phyloP scores from a whole-genome alignment of 257 asterid genomes.

The Salvia hispanica region DNA sequence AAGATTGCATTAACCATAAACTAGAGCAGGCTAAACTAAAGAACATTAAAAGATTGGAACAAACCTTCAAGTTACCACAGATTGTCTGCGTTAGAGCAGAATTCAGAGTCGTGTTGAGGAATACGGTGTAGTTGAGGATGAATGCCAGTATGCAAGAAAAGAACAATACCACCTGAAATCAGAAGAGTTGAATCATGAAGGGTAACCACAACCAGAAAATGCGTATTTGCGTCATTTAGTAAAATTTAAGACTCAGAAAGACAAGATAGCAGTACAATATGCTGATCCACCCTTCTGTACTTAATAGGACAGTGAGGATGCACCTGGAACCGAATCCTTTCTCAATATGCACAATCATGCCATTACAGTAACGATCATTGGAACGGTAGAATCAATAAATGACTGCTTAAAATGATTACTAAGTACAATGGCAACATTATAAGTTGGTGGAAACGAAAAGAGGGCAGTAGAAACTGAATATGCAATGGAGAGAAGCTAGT shows the following conservation, averaged over 20 bases:
- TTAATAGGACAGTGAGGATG: no score
- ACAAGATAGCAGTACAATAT: neutral
- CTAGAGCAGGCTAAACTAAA: no score
- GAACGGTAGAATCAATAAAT: no score
- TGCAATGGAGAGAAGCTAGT: neutral
- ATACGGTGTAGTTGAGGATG: slow-evolving; percentile 75
- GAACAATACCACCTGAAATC: slow-evolving; percentile 65
- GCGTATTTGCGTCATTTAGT: neutral
- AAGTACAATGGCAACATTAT: neutral
- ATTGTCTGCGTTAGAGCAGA: slow-evolving; percentile 95
- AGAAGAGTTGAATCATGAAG: slow-evolving; percentile 1
- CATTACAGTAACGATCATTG: no score
- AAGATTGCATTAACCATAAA: neutral
- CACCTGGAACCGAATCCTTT: no score
- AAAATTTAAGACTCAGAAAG: slow-evolving; percentile 1
- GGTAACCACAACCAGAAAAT: slow-evolving; percentile 7
- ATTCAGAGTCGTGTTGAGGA: slow-evolving; percentile 89
- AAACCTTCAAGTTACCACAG: slow-evolving; percentile 93
- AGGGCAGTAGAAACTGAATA: no score
- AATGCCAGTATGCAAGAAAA: slow-evolving; percentile 85
- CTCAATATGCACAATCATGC: no score
- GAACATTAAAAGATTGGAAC: slow-evolving; percentile 25
- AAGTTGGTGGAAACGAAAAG: neutral
- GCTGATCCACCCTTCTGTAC: no score
- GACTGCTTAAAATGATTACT: no score